Conservation (phyloP, 1,139 yeast genomes). For the Debaryomyces singareniensis region DNA sequence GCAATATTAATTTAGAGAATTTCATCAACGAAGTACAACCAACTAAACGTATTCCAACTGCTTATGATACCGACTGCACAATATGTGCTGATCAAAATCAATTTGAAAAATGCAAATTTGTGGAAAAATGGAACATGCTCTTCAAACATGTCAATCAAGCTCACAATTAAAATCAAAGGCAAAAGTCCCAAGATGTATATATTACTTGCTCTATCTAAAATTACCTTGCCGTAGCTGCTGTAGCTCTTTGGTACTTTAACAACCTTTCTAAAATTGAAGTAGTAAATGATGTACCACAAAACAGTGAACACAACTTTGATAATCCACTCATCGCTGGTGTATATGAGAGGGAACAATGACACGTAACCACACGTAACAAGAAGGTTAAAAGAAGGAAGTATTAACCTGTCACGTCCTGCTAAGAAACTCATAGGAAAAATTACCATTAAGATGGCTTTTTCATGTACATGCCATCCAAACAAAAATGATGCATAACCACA, state of each 20-base stretch:
- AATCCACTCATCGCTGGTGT: constrained; percentile 73
- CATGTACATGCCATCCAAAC: constrained; percentile 99
- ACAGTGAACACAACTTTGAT: constrained; percentile 74
- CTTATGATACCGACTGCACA: constrained; percentile 81
- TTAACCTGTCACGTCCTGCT: constrained; percentile 63
- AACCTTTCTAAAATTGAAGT: constrained; percentile 64
- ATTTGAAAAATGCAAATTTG: constrained; percentile 63
- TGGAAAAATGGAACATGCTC: constrained; percentile 42
- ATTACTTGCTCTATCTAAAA: constrained; percentile 65
- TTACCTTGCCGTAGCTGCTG: constrained; percentile 34
- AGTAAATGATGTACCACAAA: constrained; percentile 79
- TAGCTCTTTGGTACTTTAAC: constrained; percentile 50
- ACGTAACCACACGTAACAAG: constrained; percentile 79
- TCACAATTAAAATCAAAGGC: constrained; percentile 54
- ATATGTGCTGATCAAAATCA: constrained; percentile 80
- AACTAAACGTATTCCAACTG: constrained; percentile 84
- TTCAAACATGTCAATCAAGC: constrained; percentile 53
- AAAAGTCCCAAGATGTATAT: constrained; percentile 64
- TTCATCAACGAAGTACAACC: constrained; percentile 82
- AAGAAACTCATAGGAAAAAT: constrained; percentile 86
- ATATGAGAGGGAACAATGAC: constrained; percentile 82
- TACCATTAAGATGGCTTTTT: constrained; percentile 84
- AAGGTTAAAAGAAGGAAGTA: constrained; percentile 60
- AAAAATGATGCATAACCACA: constrained; percentile 90
- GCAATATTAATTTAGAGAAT: constrained; percentile 46